Evolutionary conservation across 2,329 filamentous ascomycete genomes (phyloP).

Genomic region (Zymoseptoria brevis): DNA sequence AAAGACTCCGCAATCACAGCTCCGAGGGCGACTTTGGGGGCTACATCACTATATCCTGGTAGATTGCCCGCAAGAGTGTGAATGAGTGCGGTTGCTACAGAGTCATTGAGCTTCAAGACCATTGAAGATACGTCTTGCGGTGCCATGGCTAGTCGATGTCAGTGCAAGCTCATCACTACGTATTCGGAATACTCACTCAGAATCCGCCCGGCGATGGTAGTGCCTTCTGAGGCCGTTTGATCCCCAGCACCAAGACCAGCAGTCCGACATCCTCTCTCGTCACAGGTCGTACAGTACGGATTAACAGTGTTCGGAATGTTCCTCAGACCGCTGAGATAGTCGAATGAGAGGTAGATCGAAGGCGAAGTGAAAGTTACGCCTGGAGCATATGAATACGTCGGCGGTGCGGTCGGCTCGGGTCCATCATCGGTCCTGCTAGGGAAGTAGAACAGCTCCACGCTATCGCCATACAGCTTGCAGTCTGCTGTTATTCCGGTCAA

Average conservation of each 20-base stretch:
- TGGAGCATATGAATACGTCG: conserved; percentile 9
- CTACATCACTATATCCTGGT: conserved; percentile 5
- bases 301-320: background rate
- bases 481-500: background rate
- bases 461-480: conserved; percentile 14
- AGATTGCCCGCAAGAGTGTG: conserved; percentile 5
- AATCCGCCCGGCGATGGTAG: conserved; percentile 6
- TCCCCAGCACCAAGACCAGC: conserved; percentile 7
- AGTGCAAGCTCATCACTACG: background rate
- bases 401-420: conserved; percentile 4
- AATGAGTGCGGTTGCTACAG: conserved; percentile 7
- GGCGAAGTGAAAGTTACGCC: conserved; percentile 18
- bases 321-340: conserved; percentile 10
- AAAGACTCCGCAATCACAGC: conserved; percentile 5
- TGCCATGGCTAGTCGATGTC: conserved; percentile 3
- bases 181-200: background rate
- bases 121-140: conserved; percentile 12
- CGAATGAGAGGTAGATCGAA: conserved; percentile 17
- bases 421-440: conserved; percentile 6
- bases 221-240: background rate
- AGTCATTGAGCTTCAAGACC: conserved; percentile 4
- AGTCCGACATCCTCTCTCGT: conserved; percentile 2
- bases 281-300: conserved; percentile 1
- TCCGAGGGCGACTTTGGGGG: background rate
- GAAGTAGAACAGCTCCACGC: conserved; percentile 18